phyloP scores from a whole-genome alignment of 371 early-diverging fungal genomes.

The Apophysomyces variabilis region DNA sequence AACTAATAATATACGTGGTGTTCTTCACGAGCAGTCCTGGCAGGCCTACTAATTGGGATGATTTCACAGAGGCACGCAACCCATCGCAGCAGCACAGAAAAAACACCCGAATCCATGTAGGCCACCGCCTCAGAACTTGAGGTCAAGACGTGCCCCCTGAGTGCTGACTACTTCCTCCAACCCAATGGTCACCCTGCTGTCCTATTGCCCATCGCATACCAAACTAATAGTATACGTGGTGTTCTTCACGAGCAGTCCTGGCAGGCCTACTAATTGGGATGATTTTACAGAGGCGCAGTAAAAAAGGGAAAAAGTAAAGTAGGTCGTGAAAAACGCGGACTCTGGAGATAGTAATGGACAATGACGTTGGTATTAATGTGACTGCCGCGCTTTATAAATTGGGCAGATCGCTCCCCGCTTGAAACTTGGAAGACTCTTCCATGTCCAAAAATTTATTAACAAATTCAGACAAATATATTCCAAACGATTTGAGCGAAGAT shows the following conservation, averaged over 20 bases:
- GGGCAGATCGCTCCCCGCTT: no score
- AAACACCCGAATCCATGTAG: slow-evolving; percentile 7
- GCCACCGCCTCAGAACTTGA: slow-evolving; percentile 3
- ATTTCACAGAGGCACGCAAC: background rate
- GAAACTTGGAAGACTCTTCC: no score
- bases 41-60: slow-evolving; percentile 5
- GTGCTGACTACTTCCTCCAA: slow-evolving; percentile 10
- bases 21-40: slow-evolving; percentile 6
- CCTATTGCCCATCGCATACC: slow-evolving; percentile 11
- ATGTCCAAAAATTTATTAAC: no score
- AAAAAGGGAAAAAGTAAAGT: background rate
- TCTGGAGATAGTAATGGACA: no score
- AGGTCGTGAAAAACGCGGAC: background rate
- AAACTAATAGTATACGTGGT: slow-evolving; percentile 4
- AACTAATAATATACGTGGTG: slow-evolving; percentile 1
- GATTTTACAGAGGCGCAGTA: background rate
- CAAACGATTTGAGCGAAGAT: no score
- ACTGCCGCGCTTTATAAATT: no score
- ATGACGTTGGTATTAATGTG: no score
- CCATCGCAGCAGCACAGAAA: no score
- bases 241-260: slow-evolving; percentile 6
- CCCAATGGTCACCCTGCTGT: slow-evolving; percentile 9
- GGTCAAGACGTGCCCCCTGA: slow-evolving; percentile 5
- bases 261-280: slow-evolving; percentile 5
- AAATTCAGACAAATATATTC: no score